Conservation (phyloP, 371 early-diverging fungal species). For the Zychaea mexicana region DNA sequence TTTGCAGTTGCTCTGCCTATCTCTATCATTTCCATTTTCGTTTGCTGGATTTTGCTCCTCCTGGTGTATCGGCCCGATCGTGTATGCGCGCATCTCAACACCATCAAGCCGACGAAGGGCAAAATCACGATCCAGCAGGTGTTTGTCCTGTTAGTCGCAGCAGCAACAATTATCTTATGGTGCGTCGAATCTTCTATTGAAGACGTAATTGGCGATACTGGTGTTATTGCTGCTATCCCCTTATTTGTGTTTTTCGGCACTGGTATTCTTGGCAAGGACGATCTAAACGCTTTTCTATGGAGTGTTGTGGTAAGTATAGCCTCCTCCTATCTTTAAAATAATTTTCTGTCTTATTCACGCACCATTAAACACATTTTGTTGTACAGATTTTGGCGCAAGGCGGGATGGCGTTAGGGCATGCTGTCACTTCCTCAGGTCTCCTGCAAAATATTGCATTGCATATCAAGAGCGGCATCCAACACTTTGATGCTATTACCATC, state of each 20-base stretch:
- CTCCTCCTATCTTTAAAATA: background rate
- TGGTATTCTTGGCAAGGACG: constrained; percentile 90
- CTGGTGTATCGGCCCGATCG: constrained; percentile 61
- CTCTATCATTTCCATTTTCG: constrained; percentile 65
- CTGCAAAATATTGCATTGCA: constrained; percentile 75
- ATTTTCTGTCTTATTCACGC: constrained; percentile 20
- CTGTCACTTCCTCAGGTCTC: constrained; percentile 34
- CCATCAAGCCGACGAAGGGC: constrained; percentile 51
- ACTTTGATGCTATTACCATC: constrained; percentile 65
- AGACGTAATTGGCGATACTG: constrained; percentile 84
- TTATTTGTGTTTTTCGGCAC: constrained; percentile 86
- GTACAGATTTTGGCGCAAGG: constrained; percentile 88
- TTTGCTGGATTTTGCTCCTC: constrained; percentile 82
- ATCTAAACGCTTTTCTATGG: constrained; percentile 91
- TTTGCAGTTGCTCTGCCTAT: constrained; percentile 77
- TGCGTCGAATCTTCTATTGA: constrained; percentile 77
- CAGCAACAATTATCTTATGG: constrained; percentile 85
- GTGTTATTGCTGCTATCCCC: constrained; percentile 88
- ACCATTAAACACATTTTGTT: background rate
- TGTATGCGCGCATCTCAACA: constrained; percentile 16
- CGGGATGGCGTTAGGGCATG: constrained; percentile 85
- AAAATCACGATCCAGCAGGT: constrained; percentile 39
- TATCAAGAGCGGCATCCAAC: constrained; percentile 67
- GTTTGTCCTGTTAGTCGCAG: constrained; percentile 56
- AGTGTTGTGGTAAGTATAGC: constrained; percentile 75